phyloP scores from a whole-genome alignment of 805 yeast species.

The Hanseniaspora nectarophila region DNA sequence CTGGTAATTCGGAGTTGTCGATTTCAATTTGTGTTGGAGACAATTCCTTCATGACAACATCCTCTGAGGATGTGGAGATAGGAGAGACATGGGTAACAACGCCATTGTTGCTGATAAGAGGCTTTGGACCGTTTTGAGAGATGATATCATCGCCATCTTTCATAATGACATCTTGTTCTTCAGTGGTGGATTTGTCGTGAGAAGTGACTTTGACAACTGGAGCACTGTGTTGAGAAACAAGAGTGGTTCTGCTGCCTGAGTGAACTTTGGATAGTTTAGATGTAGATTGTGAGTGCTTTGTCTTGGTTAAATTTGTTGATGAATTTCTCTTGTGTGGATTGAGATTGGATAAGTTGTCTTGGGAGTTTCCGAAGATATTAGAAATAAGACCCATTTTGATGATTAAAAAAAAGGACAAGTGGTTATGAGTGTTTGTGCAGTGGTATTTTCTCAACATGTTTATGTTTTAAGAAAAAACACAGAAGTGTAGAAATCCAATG shows the following conservation, averaged over 20 bases:
- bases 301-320: constrained; percentile 19
- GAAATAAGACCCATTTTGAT: constrained; percentile 11
- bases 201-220: not conserved
- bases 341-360: constrained; percentile 15
- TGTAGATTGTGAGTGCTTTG: not conserved
- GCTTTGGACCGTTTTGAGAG: not conserved
- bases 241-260: not conserved
- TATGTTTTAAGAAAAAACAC: too few relatives aligned
- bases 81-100: constrained; percentile 10
- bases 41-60: constrained; percentile 8
- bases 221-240: not conserved
- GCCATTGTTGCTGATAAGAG: not conserved
- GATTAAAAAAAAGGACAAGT: too few relatives aligned
- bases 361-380: constrained; percentile 10
- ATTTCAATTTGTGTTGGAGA: constrained; percentile 1
- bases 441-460: too few relatives aligned
- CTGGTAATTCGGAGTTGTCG: constrained; percentile 10
- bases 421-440: too few relatives aligned
- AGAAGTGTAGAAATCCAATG: too few relatives aligned
- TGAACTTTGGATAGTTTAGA: not conserved
- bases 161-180: constrained; percentile 11
- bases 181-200: not conserved
- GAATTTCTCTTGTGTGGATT: constrained; percentile 25
- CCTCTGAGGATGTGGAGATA: constrained; percentile 11
- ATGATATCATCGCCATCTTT: not conserved